A percentile compares a stretch with the other conserved stretches of the same genome.
Conservation (phyloP, 352 stramenopile species). For the Pythium utonaiense region DNA sequence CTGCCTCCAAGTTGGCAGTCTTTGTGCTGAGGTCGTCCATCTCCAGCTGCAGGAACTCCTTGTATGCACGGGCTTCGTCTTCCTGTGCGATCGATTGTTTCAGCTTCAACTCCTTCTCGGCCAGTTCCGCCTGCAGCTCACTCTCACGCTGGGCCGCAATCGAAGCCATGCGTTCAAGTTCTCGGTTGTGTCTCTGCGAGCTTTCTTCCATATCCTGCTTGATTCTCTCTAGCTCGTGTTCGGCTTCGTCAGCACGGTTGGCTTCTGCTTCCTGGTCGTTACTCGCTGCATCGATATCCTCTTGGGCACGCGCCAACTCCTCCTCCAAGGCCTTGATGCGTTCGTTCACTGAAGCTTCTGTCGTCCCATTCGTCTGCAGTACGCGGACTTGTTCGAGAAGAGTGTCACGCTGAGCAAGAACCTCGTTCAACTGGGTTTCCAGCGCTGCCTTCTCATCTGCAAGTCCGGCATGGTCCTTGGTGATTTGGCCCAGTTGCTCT, state of each 20-base stretch:
- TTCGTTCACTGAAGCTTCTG: not conserved
- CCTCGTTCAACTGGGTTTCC: conserved; percentile 22
- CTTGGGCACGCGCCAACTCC: conserved; percentile 11
- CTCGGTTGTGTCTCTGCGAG: not conserved
- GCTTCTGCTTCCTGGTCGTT: conserved; percentile 24
- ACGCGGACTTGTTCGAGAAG: conserved; percentile 4
- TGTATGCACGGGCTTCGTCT: conserved; percentile 20
- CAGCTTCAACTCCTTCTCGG: conserved; percentile 30
- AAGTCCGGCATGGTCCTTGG: conserved; percentile 15
- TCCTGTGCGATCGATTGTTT: conserved; percentile 31
- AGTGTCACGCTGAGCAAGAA: conserved; percentile 12
- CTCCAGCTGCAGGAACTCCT: conserved; percentile 23
- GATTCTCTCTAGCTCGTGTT: not conserved
- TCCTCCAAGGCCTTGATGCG: conserved; percentile 6
- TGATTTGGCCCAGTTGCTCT: conserved; percentile 32
- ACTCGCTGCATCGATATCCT: conserved; percentile 7
- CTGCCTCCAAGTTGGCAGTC: conserved; percentile 1
- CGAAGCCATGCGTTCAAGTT: conserved; percentile 1
- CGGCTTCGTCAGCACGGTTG: conserved; percentile 14
- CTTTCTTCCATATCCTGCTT: conserved; percentile 7
- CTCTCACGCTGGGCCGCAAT: conserved; percentile 12
- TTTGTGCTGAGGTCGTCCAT: conserved; percentile 21
- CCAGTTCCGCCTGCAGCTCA: conserved; percentile 34
- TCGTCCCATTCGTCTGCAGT: not conserved
- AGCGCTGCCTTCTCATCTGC: conserved; percentile 33